A percentile compares a stretch with the other conserved stretches of the same genome.
These are phyloP conservation scores for Colletotrichum acutatum DNA, from an alignment of 2,329 filamentous ascomycete species.

Conservation along the genomic window DNA sequence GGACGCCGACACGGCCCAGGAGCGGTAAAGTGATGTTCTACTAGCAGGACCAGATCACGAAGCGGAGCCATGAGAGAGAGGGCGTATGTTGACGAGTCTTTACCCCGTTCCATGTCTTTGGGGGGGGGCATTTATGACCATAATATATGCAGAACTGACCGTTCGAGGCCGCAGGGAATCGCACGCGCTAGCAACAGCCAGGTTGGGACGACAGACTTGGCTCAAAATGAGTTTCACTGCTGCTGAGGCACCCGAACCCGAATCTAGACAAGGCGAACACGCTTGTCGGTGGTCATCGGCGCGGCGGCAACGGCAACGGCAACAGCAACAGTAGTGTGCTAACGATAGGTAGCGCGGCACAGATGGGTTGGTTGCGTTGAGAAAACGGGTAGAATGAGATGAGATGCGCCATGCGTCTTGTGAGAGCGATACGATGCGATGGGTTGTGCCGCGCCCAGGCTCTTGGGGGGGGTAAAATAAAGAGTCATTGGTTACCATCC, in stretches of 20 bases:
- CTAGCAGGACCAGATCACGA: background rate
- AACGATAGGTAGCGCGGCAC: background rate
- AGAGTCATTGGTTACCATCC: background rate
- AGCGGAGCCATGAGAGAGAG: background rate
- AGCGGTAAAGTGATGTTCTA: background rate
- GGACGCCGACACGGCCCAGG: background rate
- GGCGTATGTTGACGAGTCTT: background rate
- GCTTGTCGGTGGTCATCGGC: background rate
- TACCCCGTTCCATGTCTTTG: background rate
- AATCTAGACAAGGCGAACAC: background rate
- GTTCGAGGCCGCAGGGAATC: background rate
- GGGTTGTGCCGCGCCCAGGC: background rate
- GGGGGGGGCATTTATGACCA: background rate
- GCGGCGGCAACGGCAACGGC: background rate
- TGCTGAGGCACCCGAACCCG: background rate
- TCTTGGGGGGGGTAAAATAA: background rate
- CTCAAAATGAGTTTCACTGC: background rate
- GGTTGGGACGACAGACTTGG: background rate
- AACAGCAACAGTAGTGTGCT: background rate
- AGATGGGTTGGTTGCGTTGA: background rate
- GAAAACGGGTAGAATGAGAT: background rate
- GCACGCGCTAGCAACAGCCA: background rate
- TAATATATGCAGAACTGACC: background rate
- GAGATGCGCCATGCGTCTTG: background rate
- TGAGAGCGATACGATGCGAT: slow-evolving; percentile 4